These are phyloP conservation scores for Zarea fungicola DNA, from an alignment of 2,329 filamentous ascomycete species.

Conservation along the genomic window DNA sequence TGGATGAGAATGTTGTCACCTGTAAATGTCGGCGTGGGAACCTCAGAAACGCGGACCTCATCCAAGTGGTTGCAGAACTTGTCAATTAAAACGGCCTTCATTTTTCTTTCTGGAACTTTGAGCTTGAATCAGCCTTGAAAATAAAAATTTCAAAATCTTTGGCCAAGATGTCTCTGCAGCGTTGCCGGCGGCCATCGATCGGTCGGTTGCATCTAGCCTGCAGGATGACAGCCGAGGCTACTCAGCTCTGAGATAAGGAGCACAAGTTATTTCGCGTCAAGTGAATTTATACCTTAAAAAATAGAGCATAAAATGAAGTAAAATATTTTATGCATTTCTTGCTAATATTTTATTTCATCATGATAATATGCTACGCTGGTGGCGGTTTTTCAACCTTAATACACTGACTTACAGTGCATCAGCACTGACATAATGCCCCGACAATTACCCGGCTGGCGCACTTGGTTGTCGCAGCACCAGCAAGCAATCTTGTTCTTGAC, in stretches of 20 bases:
- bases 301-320: background rate
- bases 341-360: background rate
- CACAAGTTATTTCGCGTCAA: no score
- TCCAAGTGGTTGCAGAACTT: slow-evolving; percentile 21
- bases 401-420: background rate
- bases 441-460: slow-evolving; percentile 17
- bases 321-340: background rate
- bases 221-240: background rate
- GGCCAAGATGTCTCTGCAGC: background rate
- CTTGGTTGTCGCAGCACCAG: slow-evolving; percentile 1
- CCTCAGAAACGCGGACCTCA: slow-evolving; percentile 21
- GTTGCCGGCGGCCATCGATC: background rate
- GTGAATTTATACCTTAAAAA: no score
- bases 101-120: no score
- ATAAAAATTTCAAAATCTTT: background rate
- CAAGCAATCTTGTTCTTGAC: slow-evolving; percentile 7
- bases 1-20: slow-evolving; percentile 22
- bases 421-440: slow-evolving; percentile 1
- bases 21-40: slow-evolving; percentile 17
- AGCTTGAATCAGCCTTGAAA: background rate
- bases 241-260: no score
- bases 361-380: background rate
- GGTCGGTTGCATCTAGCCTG: background rate
- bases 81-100: slow-evolving; percentile 26
- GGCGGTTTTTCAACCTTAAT: background rate